Conservation (phyloP, 2,329 filamentous ascomycete genomes). For the Capronia americana region DNA sequence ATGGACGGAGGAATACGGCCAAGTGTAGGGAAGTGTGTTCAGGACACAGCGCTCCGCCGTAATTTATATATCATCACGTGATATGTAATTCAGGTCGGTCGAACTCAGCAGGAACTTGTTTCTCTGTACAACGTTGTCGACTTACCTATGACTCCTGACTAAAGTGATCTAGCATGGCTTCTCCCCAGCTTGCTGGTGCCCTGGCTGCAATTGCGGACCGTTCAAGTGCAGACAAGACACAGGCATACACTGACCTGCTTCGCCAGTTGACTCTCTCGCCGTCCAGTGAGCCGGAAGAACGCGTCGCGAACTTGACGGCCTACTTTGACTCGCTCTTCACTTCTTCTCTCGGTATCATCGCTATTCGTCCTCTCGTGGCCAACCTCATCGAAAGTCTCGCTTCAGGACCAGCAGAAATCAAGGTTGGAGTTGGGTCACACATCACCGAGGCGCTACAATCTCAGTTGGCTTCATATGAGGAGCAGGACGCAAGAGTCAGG, state of each 20-base stretch:
- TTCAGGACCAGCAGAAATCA: slow-evolving; percentile 63
- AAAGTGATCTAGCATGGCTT: slow-evolving; percentile 51
- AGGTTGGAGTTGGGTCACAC: slow-evolving; percentile 76
- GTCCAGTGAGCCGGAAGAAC: slow-evolving; percentile 45
- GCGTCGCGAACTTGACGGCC: slow-evolving; percentile 43
- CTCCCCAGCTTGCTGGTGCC: slow-evolving; percentile 55
- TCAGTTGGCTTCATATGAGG: slow-evolving; percentile 77
- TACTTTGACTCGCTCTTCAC: slow-evolving; percentile 73
- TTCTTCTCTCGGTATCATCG: slow-evolving; percentile 76
- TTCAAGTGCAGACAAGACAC: slow-evolving; percentile 56
- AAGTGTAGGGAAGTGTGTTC: not conserved
- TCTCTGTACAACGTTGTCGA: not conserved
- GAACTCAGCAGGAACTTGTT: no score
- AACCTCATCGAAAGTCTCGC: slow-evolving; percentile 70
- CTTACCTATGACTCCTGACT: not conserved
- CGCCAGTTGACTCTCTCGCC: slow-evolving; percentile 59
- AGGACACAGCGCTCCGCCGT: not conserved
- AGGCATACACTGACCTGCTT: slow-evolving; percentile 65
- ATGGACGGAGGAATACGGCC: slow-evolving; percentile 17
- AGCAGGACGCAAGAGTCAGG: slow-evolving; percentile 80
- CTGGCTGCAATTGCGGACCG: slow-evolving; percentile 55
- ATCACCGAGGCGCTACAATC: slow-evolving; percentile 72
- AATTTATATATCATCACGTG: not conserved
- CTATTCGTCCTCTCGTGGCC: slow-evolving; percentile 72
- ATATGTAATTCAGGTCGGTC: not conserved